Base-by-base conservation (phyloP, 169 alveolate species). In the Cryptosporidium sp. region DNA sequence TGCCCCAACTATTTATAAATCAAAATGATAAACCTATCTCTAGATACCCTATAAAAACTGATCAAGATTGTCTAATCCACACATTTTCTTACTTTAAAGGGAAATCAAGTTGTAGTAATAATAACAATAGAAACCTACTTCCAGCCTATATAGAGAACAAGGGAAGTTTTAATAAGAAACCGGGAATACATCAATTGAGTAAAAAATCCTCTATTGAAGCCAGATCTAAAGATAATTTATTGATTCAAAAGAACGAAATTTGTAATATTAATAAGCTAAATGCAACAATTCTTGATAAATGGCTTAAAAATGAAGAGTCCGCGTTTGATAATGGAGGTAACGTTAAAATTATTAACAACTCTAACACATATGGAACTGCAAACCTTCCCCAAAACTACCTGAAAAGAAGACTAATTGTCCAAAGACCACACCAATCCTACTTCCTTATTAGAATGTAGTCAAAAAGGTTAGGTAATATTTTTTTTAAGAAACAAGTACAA, bases 111-210 rank as follows among this genome's bases (percentile, higher is more conserved):
- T 65, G 3, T 26, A n/a, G 9, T 14, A 6, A 71, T 14, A 50
- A 10, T 1, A 29, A 18, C 12, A 48, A 23, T 35, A 69, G 37
- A 23, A 69, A 23, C 18, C 33, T 69, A 35, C 85, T 71, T 50
- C 85, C 85, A 26, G 85, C 85, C 8, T 71, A 71, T 71, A 51
- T 71, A 33, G 85, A 71, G 29, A 71, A 71, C 33, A 65, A 37
- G 9, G 61, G 37, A 10, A 71, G 16, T 0, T 48, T 23, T 1
- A 71, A 31, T 31, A 71, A 48, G 45, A 43, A 31, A 12, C 48
- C 18, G 1, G 23, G 16, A 8, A 55, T 10, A 4, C 7, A 55
- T 23, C 16, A 55, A 26, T 6, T 8, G 14, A 6, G 21, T 23
- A n/a, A 35, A 21, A 26, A 55, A 23, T 55, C 67, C 31, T 23